Evolutionary conservation across 139 green algal species (phyloP), one percentile per base, ranked within the genome.

Genomic region (Asterochloris erici): DNA sequence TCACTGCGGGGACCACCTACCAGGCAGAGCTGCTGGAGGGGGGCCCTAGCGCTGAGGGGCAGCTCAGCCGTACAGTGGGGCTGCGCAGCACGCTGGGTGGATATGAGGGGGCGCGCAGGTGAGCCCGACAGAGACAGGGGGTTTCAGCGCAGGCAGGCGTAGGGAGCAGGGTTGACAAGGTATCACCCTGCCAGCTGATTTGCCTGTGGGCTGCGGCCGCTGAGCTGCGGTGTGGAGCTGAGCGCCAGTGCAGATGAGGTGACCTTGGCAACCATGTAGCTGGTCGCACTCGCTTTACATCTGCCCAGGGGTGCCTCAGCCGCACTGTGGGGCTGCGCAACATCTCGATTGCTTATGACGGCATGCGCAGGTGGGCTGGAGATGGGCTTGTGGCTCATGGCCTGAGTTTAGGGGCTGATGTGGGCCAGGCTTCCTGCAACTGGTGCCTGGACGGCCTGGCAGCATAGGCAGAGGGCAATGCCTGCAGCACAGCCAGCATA

Each of bases 1-100:
- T 93, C 83, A 83, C 81, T 27, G 81, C 74, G n/a, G 88, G 60
- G 61, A 85, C 78, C 74, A 90, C 85, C 13, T 93, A 93, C 83
- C 81, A 87, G 70, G 81, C 75, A 12, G 89, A 93, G 80, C 69
- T 89, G 12, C 79, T 89, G 54, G 61, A 86, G 19, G 81, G 83
- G 61, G 78, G 26, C 0, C 71, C 82, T 4, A 90, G 70, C 6
- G 81, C 85, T 9, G 80, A 79, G 0, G 54, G 82, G 16, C 85
- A 90, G 78, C 63, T 92, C 74, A 61, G 21, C 10, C 76, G 77
- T 11, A 80, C 76, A 54, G 76, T 80, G 21, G 76, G 76, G 24
- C 60, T 80, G 54, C 54, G 76, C 54, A 69, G 76, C 54, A 80
- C 76, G 68, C 9, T 80, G 24, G 68, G 76, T n/a, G 68, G 76